Evolutionary conservation across 768 basidiomycete genomes (phyloP), one percentile per base, ranked within the genome.

Genomic region (Nidula microcarpa): DNA sequence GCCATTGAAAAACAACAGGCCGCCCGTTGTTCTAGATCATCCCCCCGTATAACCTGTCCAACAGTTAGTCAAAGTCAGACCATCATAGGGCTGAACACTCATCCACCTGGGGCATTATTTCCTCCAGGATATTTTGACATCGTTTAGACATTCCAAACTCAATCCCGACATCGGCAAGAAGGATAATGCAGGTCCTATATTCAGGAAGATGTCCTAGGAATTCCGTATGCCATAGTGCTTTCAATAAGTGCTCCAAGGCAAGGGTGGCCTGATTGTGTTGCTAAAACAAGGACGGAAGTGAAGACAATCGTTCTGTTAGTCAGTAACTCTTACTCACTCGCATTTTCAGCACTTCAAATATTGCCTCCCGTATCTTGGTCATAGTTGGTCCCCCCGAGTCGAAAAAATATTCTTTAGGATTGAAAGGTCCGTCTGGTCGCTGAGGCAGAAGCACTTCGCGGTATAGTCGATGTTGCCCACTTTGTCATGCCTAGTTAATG

Each of bases 31-130:
- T 94, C 91, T 11, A 87, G 61, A 57, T 93, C 89, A 48, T 82
- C 77, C 4, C 88, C 91, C 49, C 71, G 72, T 44, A 91, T 82
- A 35, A 92, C 69, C 89, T 91, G 56, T 2, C 46, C 14, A 17
- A 32, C 2, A 30, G 51, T 9, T 23, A 34, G 47, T 10, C 53
- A 53, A 49, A 47, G 32, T 39, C 32, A 16, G 16, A 37, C 8
- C 6, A 9, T 30, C 41, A 0, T 32, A 59, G 33, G 14, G 47
- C 44, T 48, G 30, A 39, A 18, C 18, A 33, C 37, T 30, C 16
- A 58, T 72, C 55, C 53, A 87, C 91, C 72, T 93, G 91, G 17
- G 91, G 91, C 75, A 93, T 79, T 45, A 92, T 82, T 54, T 89
- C 90, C 47, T 91, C 86, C 45, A 94, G 59, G 48, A 92, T 76